Conservation (phyloP, 306 rosid genomes). For the Rosa rugosa region DNA sequence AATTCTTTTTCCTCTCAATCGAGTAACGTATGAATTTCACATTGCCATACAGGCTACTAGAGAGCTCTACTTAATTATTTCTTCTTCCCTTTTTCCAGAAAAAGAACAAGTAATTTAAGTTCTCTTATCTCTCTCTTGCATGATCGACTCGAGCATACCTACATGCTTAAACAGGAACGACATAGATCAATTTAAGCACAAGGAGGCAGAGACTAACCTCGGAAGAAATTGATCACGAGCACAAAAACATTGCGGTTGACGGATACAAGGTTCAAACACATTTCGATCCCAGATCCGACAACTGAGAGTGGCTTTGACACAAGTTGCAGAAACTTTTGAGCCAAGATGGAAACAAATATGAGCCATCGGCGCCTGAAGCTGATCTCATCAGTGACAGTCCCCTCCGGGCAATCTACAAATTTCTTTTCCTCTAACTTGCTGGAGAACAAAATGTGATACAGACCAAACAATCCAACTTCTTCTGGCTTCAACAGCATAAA, state of each 20-base stretch:
- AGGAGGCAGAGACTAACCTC: slow-evolving; percentile 37
- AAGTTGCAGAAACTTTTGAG: slow-evolving; percentile 42
- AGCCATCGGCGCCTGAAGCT: slow-evolving; percentile 50
- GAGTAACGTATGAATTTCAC: too few relatives aligned
- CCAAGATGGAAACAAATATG: slow-evolving; percentile 46
- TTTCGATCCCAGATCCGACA: slow-evolving; percentile 44
- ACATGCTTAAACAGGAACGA: not conserved
- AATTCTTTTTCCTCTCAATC: too few relatives aligned
- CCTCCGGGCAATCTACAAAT: slow-evolving; percentile 35
- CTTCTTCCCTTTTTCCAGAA: not conserved
- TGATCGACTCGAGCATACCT: not conserved
- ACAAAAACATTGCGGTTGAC: slow-evolving; percentile 34
- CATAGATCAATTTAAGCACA: not conserved
- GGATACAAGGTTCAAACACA: slow-evolving; percentile 40
- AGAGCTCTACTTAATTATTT: too few relatives aligned
- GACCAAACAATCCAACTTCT: slow-evolving; percentile 49
- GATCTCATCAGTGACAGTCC: slow-evolving; percentile 9
- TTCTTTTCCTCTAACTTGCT: slow-evolving; percentile 33
- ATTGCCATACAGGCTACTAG: not conserved
- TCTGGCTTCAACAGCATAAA: slow-evolving; percentile 55
- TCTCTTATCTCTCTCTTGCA: not conserved
- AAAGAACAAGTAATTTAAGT: too few relatives aligned
- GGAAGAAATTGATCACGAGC: slow-evolving; percentile 37
- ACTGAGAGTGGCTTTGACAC: slow-evolving; percentile 37
- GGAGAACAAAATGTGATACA: slow-evolving; percentile 36